Percentiles rank a stretch among this genome's conserved stretches.
phyloP scores from a whole-genome alignment of 2,329 filamentous ascomycete genomes.

The Fusarium haematococcum region DNA sequence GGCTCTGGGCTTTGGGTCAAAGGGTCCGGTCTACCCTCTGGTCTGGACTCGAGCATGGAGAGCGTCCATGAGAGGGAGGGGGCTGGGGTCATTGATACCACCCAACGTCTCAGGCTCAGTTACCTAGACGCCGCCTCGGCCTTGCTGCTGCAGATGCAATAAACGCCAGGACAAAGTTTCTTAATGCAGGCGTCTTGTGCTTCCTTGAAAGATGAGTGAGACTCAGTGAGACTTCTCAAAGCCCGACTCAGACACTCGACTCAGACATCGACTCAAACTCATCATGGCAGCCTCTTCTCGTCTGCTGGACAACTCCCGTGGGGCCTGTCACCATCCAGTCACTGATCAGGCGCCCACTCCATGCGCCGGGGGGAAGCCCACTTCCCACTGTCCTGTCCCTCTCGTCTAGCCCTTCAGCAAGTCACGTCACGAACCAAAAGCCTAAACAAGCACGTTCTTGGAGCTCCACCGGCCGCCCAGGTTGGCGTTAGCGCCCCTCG shows the following conservation, averaged over 20 bases:
- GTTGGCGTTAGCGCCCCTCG: not conserved
- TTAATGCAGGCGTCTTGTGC: not conserved
- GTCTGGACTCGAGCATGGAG: not conserved
- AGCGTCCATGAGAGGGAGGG: not conserved
- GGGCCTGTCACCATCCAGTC: conserved; percentile 18
- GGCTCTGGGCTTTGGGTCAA: not conserved
- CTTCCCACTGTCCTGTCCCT: conserved; percentile 22
- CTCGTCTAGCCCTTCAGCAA: conserved; percentile 18
- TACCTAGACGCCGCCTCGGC: not conserved
- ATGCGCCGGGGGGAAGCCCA: not conserved
- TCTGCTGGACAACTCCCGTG: conserved; percentile 30
- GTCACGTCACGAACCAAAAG: conserved; percentile 30
- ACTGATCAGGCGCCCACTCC: conserved; percentile 32
- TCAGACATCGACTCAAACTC: not conserved
- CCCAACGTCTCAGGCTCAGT: conserved; percentile 32
- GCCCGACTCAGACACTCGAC: not conserved
- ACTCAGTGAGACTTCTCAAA: not conserved
- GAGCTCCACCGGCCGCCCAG: not conserved
- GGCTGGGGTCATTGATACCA: conserved; percentile 1
- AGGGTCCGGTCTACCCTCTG: not conserved
- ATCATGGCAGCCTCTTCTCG: not conserved
- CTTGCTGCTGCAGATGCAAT: not conserved
- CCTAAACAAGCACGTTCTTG: not conserved
- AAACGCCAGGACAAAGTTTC: not conserved
- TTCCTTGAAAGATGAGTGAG: not conserved